These are phyloP conservation scores for Umbilicus rupestris DNA, from an alignment of 164 flowering plant species.

Conservation along the genomic window DNA sequence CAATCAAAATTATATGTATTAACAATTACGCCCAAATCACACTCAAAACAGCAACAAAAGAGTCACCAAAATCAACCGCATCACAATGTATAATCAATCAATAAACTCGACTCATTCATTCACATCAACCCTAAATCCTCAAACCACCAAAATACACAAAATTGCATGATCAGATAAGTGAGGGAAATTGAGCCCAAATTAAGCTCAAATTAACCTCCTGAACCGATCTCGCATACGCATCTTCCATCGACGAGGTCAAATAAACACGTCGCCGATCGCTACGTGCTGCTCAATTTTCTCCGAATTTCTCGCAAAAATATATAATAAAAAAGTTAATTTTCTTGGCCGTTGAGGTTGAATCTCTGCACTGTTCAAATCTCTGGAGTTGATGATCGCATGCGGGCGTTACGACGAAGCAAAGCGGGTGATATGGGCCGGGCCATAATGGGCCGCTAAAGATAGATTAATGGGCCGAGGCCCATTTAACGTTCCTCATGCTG, in stretches of 20 bases:
- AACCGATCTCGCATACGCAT: constrained; percentile 79
- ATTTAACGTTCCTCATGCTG: too few species aligned
- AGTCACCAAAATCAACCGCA: neutral
- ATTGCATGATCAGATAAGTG: neutral
- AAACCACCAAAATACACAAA: neutral
- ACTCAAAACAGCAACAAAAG: neutral
- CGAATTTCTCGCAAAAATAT: neutral
- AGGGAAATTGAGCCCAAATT: neutral
- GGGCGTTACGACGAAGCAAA: neutral
- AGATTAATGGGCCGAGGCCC: too few species aligned
- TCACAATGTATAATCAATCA: constrained; percentile 12
- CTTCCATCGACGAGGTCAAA: constrained; percentile 43
- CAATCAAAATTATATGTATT: neutral
- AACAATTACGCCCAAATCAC: neutral
- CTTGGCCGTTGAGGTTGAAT: neutral
- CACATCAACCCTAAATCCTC: neutral
- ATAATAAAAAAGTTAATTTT: neutral
- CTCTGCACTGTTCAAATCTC: neutral
- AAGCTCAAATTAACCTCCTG: constrained; percentile 39
- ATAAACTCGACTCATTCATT: neutral
- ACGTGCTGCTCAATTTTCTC: neutral
- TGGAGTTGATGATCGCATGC: neutral
- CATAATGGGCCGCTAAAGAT: neutral
- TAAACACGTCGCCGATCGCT: neutral
- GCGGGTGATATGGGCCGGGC: neutral